Evolutionary conservation across 2,329 filamentous ascomycete species (phyloP), one percentile per base, ranked within the genome.

Genomic region (Diaporthe sp.): DNA sequence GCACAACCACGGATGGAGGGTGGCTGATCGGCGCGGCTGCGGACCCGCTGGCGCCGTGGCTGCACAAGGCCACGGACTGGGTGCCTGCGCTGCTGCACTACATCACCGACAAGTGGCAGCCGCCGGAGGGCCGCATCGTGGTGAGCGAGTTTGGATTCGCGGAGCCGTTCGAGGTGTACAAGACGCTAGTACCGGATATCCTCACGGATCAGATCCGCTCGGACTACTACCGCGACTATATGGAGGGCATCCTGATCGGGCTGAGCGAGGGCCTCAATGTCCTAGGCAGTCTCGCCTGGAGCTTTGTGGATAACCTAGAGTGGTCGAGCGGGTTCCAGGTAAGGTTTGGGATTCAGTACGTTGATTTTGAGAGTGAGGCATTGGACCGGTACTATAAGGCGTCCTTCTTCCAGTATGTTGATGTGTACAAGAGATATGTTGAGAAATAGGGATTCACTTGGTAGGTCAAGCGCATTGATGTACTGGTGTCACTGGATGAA

Each of bases 381-480:
- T 39, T 73, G 70, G 74, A 73, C 6, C 59, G 70, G 46, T 42
- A 62, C 34, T 75, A 75, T 9, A 73, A 75, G 70, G 74, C 62
- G 9, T 73, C 44, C 25, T 72, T 76, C 75, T 72, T 74, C 34
- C 59, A 74, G 44, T 57, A 59, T 72, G 72, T 72, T 46, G 59
- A 72, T 72, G 57, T 74, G 31, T 74, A 74, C 53, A 49, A 65
- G 42, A 31, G 42, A 31, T 72, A 68, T n/a, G 31, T 76, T 13
- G 65, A 55, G 49, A 57, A 72, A 13, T 17, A 37, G 12, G 46
- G 22, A 37, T 51, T 12, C 61, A 31, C 59, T 9, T 0, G 22
- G 8, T 19, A 28, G 34, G 19, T 25, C 19, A 9, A 44, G 34
- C 2, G n/a, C 31, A 8, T 61, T 25, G 12, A n/a, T 31, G 22